Conservation (phyloP, 495 filamentous ascomycete genomes). For the Tricharina praecox region DNA sequence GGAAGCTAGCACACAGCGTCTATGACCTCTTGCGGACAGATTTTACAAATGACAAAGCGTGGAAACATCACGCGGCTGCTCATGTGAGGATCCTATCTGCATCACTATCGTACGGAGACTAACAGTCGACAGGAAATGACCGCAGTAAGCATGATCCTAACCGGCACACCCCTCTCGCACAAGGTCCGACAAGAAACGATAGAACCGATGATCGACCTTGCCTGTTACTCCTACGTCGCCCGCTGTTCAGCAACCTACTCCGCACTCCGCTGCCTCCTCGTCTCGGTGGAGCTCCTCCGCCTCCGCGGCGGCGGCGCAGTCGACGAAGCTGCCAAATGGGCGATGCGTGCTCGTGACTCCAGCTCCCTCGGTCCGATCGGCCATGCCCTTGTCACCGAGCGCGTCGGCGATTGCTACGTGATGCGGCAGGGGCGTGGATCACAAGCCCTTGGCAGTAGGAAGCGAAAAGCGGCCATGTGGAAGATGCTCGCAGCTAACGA, state of each 20-base stretch:
- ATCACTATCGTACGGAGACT: not conserved
- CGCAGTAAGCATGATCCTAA: constrained; percentile 62
- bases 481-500: constrained; percentile 62
- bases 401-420: constrained; percentile 67
- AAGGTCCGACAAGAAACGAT: constrained; percentile 62
- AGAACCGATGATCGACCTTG: constrained; percentile 70
- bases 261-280: constrained; percentile 55
- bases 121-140: constrained; percentile 60
- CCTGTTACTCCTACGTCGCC: constrained; percentile 79
- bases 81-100: constrained; percentile 9
- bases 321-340: constrained; percentile 80
- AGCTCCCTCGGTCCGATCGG: constrained; percentile 55
- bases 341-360: constrained; percentile 58
- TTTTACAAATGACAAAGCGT: constrained; percentile 87
- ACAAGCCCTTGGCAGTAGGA: constrained; percentile 49
- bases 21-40: constrained; percentile 80
- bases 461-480: constrained; percentile 81
- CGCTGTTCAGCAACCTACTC: constrained; percentile 59
- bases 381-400: constrained; percentile 64
- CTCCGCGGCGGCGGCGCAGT: constrained; percentile 59
- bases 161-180: constrained; percentile 47
- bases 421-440: constrained; percentile 47
- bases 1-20: constrained; percentile 73
- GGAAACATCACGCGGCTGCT: constrained; percentile 81
- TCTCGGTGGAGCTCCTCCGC: constrained; percentile 67